Evolutionary conservation across 73 alveolate species (phyloP).

Genomic region (Uronychia binucleata): DNA sequence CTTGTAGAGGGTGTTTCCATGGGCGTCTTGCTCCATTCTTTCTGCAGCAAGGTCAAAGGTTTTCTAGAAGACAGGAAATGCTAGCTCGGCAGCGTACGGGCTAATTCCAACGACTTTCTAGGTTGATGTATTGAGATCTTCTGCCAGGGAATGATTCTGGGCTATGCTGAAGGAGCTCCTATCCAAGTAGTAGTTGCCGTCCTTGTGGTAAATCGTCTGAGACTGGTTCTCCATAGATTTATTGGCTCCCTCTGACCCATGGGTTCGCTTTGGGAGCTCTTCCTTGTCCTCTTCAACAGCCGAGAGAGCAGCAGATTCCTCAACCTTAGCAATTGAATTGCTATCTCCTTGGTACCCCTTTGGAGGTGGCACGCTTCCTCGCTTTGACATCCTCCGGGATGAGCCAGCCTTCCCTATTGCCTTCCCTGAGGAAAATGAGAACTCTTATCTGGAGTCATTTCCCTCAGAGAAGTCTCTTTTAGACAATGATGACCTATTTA

Average conservation of each 20-base stretch:
- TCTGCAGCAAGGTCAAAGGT: not conserved
- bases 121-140: not conserved
- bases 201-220: not conserved
- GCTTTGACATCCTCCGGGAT: not conserved
- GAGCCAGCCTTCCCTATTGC: not conserved
- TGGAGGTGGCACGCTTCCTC: not conserved
- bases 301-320: no score
- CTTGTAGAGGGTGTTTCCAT: not conserved
- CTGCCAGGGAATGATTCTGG: not conserved
- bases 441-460: not conserved
- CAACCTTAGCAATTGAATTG: no score
- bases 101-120: not conserved
- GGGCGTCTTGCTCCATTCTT: not conserved
- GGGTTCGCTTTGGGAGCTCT: not conserved
- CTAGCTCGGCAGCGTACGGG: not conserved
- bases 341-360: no score
- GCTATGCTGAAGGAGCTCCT: not conserved
- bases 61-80: not conserved
- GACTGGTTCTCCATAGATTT: no score
- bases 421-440: not conserved
- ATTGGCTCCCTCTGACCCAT: not conserved
- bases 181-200: not conserved
- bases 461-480: not conserved
- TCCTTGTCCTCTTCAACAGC: no score
- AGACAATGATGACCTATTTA: not conserved